Base-by-base conservation (phyloP, 495 filamentous ascomycete genomes). In the Usnea hakonensis region DNA sequence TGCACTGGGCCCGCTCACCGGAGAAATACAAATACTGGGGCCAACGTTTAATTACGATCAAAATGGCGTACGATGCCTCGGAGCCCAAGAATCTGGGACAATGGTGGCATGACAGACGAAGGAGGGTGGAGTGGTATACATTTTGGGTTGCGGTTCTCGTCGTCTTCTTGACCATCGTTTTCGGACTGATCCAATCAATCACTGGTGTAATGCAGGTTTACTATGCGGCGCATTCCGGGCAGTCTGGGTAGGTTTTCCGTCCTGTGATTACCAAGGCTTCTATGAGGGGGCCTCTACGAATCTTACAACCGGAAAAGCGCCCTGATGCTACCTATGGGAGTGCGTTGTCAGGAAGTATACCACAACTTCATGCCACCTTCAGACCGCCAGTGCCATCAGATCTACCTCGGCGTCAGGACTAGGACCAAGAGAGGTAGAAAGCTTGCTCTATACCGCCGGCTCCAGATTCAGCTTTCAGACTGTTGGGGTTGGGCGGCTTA, bases 81-180 rank as follows among this genome's bases (percentile, higher is more conserved):
- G 64, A 69, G 35, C 81, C 81, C 19, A 66, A 63, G 17, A 77
- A 65, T 6, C 50, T 81, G 1, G 66, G 60, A 6, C 76, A 83
- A 63, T 81, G 77, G 78, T 82, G 79, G 79, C 63, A 72, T 43
- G 79, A 84, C 63, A 60, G 78, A 55, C 66, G 82, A 10, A 79
- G 80, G 40, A 69, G 71, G 9, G 71, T 76, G 0, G 75, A 83
- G 65, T 82, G 78, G 77, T 82, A 80, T 61, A 77, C 78, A 8
- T 78, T 82, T 44, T 83, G 79, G 80, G 70, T 80, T 28, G 81
- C 79, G 1, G 69, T 77, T 17, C 41, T 75, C 10, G 75, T 77
- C 1, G 63, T 81, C 10, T 41, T 72, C 4, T 64, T 83, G 50
- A 81, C 78, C 1, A 57, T 79, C 8, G 73, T 83, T 44, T 79